Evolutionary conservation across 306 rosid genomes (phyloP), one percentile per base, ranked within the genome.

Genomic region (Hippophae tibetana): DNA sequence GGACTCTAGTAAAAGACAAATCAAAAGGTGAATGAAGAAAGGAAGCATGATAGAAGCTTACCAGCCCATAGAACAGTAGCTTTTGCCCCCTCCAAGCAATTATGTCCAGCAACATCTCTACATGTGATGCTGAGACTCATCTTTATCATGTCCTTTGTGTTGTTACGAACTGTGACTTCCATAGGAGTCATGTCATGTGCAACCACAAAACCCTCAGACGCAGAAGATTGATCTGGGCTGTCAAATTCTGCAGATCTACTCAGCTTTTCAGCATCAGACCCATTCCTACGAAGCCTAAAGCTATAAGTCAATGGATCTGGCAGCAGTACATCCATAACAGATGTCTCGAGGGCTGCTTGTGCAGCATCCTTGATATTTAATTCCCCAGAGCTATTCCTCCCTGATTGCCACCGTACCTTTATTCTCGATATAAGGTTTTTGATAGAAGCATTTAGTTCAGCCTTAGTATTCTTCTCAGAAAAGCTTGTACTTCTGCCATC

Each of bases 91-190:
- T 88, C 99, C 10, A 93, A 72, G 47, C 97, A 88, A 48, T 84
- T 89, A 66, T 88, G 90, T 58, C 99, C 96, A 57, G 99, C 90
- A 47, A 92, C 97, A 72, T 92, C 99, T 74, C 97, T 80, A 75
- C 96, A 86, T 7, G 84, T 77, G 58, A 92, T 77, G 58, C 82
- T 80, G 45, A 92, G 96, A 63, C 71, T 86, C 86, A 88, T 80
- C 73, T 74, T 85, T 74, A 92, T 88, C 75, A 66, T 60, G 66
- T 92, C 99, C 77, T 79, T 92, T 1, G 99, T 85, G 74, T 92
- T 92, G 62, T 92, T 92, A 25, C 95, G 95, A 63, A 88, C 97
- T 63, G 80, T 61, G 58, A 88, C 99, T 69, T 88, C 97, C 86
- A 92, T 78, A 6, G 89, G 82, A 38, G 94, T 88, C 90, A 82